These are phyloP conservation scores for Biscogniauxia marginata DNA, from an alignment of 2,329 filamentous ascomycete genomes.

Conservation along the genomic window DNA sequence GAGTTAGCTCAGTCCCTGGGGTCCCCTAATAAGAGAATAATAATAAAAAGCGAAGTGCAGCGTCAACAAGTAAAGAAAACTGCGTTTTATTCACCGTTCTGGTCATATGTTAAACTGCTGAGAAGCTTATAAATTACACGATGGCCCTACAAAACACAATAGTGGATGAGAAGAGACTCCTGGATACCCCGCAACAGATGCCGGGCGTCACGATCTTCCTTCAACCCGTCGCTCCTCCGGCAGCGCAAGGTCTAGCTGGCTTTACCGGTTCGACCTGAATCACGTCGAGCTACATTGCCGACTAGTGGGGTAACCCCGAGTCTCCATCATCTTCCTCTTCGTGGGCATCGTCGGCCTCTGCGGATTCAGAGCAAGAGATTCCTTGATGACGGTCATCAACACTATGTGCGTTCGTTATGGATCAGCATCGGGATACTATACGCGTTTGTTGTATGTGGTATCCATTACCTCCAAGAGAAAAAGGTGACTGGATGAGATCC, in stretches of 20 bases:
- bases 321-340: constrained; percentile 31
- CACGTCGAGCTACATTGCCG: constrained; percentile 18
- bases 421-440: constrained; percentile 10
- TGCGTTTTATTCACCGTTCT: too few relatives aligned
- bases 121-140: too few relatives aligned
- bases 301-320: constrained; percentile 21
- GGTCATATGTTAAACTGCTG: too few relatives aligned
- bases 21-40: too few relatives aligned
- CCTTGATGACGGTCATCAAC: constrained; percentile 11
- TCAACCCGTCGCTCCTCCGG: constrained; percentile 29
- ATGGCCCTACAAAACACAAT: too few relatives aligned
- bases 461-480: background rate
- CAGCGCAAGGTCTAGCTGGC: constrained; percentile 28
- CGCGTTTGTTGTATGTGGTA: constrained; percentile 6
- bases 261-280: constrained; percentile 31
- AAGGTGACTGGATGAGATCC: background rate
- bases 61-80: too few relatives aligned
- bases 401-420: constrained; percentile 13
- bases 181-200: background rate
- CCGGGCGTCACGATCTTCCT: constrained; percentile 26
- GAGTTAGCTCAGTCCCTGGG: too few relatives aligned
- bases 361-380: constrained; percentile 13
- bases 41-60: too few relatives aligned
- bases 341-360: constrained; percentile 25
- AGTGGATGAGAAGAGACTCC: too few relatives aligned